These are phyloP conservation scores for Pseudozyma sp. DNA, from an alignment of 1,284 basidiomycete genomes.

Conservation along the genomic window DNA sequence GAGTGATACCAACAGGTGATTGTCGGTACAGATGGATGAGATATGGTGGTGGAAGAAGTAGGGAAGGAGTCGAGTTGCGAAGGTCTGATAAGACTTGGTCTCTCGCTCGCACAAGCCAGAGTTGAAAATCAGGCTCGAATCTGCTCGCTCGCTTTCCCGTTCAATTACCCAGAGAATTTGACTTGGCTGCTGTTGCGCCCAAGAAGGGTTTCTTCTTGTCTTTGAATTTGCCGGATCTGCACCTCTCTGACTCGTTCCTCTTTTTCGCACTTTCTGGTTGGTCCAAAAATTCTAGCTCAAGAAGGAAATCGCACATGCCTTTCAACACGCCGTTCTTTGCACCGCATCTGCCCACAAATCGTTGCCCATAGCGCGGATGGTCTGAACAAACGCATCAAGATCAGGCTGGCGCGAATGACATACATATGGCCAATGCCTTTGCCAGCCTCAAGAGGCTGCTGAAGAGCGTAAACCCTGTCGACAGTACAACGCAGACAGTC, in stretches of 20 bases:
- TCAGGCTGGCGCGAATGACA: not conserved
- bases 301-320: slow-evolving; percentile 8
- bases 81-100: slow-evolving; percentile 23
- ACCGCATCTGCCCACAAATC: no score
- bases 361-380: no score
- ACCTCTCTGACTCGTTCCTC: slow-evolving; percentile 31
- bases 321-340: not conserved
- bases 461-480: not conserved
- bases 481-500: not conserved
- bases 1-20: not conserved
- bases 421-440: not conserved
- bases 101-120: slow-evolving; percentile 15
- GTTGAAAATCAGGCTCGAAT: not conserved
- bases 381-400: not conserved
- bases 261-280: slow-evolving; percentile 4
- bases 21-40: slow-evolving; percentile 9
- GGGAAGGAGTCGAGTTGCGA: not conserved
- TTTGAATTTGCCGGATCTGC: slow-evolving; percentile 4
- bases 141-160: slow-evolving; percentile 19
- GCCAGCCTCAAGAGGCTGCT: not conserved
- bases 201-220: not conserved
- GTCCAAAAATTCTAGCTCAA: slow-evolving; percentile 7
- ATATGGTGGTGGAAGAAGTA: slow-evolving; percentile 21
- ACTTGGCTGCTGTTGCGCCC: slow-evolving; percentile 5
- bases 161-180: slow-evolving; percentile 26